Evolutionary conservation across 2,329 filamentous ascomycete genomes (phyloP).

Genomic region (Chalaropsis ovoidea): DNA sequence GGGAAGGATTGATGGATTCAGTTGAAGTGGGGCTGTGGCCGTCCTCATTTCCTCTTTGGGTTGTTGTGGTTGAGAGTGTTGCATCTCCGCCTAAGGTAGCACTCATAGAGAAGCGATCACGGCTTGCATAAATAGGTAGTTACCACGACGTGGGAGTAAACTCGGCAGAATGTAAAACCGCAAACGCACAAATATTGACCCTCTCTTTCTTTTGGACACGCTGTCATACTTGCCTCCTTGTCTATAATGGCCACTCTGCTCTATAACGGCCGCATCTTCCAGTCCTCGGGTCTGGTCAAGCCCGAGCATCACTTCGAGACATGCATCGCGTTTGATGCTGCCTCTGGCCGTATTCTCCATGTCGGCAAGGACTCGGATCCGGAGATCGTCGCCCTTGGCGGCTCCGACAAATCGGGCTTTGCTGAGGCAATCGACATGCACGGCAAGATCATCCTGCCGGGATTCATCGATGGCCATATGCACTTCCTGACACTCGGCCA

Average conservation of each 20-base stretch:
- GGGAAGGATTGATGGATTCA: background rate
- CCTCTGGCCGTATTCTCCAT: constrained; percentile 24
- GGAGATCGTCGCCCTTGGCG: constrained; percentile 19
- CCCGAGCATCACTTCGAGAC: constrained; percentile 24
- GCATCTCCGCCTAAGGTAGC: background rate
- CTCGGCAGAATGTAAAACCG: background rate
- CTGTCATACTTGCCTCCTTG: background rate
- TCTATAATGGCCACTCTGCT: constrained; percentile 25
- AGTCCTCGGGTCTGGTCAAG: constrained; percentile 23
- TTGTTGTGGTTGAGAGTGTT: background rate
- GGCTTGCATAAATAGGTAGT: background rate
- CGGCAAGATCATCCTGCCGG: constrained; percentile 39
- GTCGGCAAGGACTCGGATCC: constrained; percentile 22
- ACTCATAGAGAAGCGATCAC: background rate
- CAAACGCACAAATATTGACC: background rate
- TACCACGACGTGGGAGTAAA: background rate
- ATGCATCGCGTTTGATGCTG: constrained; percentile 22
- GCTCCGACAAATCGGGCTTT: constrained; percentile 20
- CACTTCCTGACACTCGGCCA: constrained; percentile 47
- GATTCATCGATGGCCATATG: constrained; percentile 50
- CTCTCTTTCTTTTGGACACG: background rate
- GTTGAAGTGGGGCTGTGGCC: background rate
- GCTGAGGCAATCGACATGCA: constrained; percentile 31
- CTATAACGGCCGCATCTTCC: constrained; percentile 27
- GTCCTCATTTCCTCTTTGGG: background rate